Conservation (phyloP, 176 grass and related monocot genomes). For the Aegilops tauschii region DNA sequence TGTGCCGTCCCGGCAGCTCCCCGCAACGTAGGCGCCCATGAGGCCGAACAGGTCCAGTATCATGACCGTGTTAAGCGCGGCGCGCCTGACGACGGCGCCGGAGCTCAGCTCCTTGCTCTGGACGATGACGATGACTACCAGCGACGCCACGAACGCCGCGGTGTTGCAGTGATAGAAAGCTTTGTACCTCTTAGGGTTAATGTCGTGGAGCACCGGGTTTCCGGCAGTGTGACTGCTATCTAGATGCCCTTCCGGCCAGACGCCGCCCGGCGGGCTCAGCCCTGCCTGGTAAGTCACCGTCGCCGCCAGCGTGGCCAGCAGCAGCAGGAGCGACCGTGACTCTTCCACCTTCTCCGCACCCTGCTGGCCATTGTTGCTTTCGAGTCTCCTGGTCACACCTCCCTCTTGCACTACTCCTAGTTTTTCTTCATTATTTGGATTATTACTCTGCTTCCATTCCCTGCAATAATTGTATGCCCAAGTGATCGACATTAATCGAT, state of each 20-base stretch:
- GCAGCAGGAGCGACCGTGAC: too few species aligned
- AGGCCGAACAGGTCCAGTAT: background rate
- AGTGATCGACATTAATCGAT: too few species aligned
- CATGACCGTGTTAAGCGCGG: background rate
- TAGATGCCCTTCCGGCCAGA: background rate
- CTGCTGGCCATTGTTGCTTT: too few species aligned
- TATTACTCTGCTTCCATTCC: too few species aligned
- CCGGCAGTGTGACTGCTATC: background rate
- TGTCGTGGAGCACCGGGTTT: background rate
- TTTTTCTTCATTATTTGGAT: too few species aligned
- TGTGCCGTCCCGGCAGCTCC: background rate
- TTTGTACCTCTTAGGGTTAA: background rate
- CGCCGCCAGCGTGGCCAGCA: too few species aligned
- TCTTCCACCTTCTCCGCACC: too few species aligned
- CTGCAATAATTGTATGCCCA: too few species aligned
- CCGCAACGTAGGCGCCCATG: background rate
- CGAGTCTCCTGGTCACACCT: too few species aligned
- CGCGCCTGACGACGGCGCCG: background rate
- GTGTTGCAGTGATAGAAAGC: background rate
- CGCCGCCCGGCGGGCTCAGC: too few species aligned
- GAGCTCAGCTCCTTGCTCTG: background rate
- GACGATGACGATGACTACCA: background rate
- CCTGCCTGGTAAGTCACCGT: too few species aligned
- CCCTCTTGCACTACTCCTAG: too few species aligned
- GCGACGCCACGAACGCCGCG: background rate